A percentile compares a stretch with the other conserved stretches of the same genome.
phyloP scores from a whole-genome alignment of 2,329 filamentous ascomycete species.

The Basipetospora chlamydospora region DNA sequence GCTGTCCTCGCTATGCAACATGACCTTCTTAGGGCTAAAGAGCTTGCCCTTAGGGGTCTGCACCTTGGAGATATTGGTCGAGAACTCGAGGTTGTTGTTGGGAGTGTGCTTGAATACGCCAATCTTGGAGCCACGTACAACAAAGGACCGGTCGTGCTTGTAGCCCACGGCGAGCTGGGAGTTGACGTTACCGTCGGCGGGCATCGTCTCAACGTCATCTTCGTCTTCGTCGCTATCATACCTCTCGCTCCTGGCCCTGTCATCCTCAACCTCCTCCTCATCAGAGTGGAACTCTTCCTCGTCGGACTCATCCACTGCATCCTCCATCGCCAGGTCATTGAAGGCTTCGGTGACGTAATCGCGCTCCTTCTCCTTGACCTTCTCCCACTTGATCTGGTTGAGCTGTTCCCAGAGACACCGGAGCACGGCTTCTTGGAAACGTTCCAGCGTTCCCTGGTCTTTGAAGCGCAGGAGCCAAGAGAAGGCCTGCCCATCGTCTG shows the following conservation, averaged over 20 bases:
- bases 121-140: slow-evolving; percentile 94
- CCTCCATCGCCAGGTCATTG: slow-evolving; percentile 85
- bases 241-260: slow-evolving; percentile 54
- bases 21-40: slow-evolving; percentile 92
- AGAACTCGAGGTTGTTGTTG: slow-evolving; percentile 87
- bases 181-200: slow-evolving; percentile 73
- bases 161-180: slow-evolving; percentile 91
- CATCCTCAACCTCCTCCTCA: slow-evolving; percentile 44
- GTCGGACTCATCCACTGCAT: slow-evolving; percentile 34
- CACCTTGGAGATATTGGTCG: slow-evolving; percentile 93
- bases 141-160: slow-evolving; percentile 93
- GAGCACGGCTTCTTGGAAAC: slow-evolving; percentile 88
- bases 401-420: slow-evolving; percentile 93
- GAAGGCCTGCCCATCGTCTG: slow-evolving; percentile 73
- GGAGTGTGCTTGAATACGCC: slow-evolving; percentile 95
- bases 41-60: slow-evolving; percentile 74
- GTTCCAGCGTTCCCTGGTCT: slow-evolving; percentile 64
- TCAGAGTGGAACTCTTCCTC: slow-evolving; percentile 28
- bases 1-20: slow-evolving; percentile 82
- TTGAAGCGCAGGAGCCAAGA: slow-evolving; percentile 93
- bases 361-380: slow-evolving; percentile 79
- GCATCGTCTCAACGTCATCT: slow-evolving; percentile 52
- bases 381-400: slow-evolving; percentile 87
- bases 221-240: slow-evolving; percentile 62
- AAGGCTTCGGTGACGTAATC: slow-evolving; percentile 95